Evolutionary conservation across 2,329 filamentous ascomycete species (phyloP), one percentile per base, ranked within the genome.

Genomic region (Talaromyces islandicus): DNA sequence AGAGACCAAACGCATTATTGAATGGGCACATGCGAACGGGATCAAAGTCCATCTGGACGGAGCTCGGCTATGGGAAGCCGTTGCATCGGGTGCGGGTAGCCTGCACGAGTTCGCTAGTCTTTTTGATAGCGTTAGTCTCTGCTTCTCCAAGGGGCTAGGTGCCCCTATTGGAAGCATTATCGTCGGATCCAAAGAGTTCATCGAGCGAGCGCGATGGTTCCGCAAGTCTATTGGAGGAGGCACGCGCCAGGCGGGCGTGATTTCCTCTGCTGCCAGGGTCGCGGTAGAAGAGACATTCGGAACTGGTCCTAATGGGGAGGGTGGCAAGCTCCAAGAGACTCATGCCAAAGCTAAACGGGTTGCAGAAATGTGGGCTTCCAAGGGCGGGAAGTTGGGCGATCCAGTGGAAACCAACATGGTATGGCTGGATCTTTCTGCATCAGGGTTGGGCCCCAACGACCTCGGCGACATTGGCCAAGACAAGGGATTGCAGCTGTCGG

Each of bases 401-500:
- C 88, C 89, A 0, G 87, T 89, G 1, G 87, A 96, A 70, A 95
- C 91, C n/a, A 96, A 96, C 75, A 95, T 96, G 90, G 85, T 91
- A 35, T 96, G 90, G 91, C 69, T 95, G 60, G 88, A 95, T 71
- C 77, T 94, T 17, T 82, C 85, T 30, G 81, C 81, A 1, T 82
- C 84, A 11, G 83, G 84, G 0, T 71, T 87, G 32, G 75, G 78
- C 3, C 71, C 71, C 4, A 79, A 82, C 56, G 78, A 82, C 46
- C 83, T 87, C 62, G 79, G 83, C 10, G 77, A 79, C 60, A 72
- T 83, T 41, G 85, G 80, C 1, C 74, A 82, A 63, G 80, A 83
- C 66, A 80, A 83, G 58, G 87, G 87, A 0, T 65, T 90, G 59
- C 81, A 77, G 63, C 69, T 87, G 14, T 65, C 78, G 10, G 83